Evolutionary conservation across 164 flowering plant genomes (phyloP), one percentile per base, ranked within the genome.

Genomic region (Cinnamomum micranthum): DNA sequence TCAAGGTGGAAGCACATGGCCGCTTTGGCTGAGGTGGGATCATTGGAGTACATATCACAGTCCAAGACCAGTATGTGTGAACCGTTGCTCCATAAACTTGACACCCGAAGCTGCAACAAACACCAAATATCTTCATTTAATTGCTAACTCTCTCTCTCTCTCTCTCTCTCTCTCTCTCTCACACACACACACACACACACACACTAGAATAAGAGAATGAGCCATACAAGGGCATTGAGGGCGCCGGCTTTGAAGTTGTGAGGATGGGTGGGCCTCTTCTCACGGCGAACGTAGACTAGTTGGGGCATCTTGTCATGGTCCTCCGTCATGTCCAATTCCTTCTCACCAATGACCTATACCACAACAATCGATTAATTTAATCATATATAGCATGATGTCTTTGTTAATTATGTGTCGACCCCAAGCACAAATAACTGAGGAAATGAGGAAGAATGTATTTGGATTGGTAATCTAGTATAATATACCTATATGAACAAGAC

Each of bases 21-120:
- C 0, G 47, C 47, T 7, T 35, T 35, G 47, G 47, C 47, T 35
- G 47, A 35, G 47, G 47, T 35, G 47, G 47, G 47, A 35, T 35
- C 47, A 7, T 35, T 35, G 47, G 47, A 33, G 55, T 79, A 79
- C 82, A 81, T 82, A 69, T 85, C 87, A 17, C 87, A 82, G 23
- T 85, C 84, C 71, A 85, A 71, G 1, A 58, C 73, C 19, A 85
- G 68, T 25, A 78, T 51, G 58, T 72, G 74, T 0, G 84, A 82
- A 2, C 78, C 71, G 70, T 81, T 84, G 82, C 84, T 84, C 68
- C 80, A 67, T 66, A 80, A 52, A 55, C 78, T 72, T 5, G 85
- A 83, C 2, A 81, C 79, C 7, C 82, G 76, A 65, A 81, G 80
- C 83, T 80, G 76, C 74, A 70, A 77, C 33, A n/a, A 17, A 12